phyloP scores from a whole-genome alignment of 2,329 filamentous ascomycete species.

The Blastomyces parvus region DNA sequence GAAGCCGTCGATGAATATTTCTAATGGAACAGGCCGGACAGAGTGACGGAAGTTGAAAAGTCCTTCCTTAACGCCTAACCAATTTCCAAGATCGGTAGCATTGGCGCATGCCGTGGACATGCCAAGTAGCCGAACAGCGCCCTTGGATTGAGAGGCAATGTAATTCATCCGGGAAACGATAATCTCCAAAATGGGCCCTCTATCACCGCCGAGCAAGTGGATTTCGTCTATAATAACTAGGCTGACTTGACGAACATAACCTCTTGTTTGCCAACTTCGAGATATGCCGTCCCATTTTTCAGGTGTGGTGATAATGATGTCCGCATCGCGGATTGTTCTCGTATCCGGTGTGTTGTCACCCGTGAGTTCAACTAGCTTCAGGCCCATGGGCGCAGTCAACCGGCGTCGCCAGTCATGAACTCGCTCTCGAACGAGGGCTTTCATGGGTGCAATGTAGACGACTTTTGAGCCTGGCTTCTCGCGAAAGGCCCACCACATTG shows the following conservation, averaged over 20 bases:
- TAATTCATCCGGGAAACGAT: constrained; percentile 95
- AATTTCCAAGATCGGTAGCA: constrained; percentile 85
- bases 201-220: constrained; percentile 88
- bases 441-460: constrained; percentile 99
- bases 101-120: constrained; percentile 99
- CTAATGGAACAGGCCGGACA: constrained; percentile 86
- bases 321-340: constrained; percentile 84
- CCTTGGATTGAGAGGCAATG: constrained; percentile 88
- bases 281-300: constrained; percentile 99
- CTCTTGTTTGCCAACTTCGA: constrained; percentile 95
- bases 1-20: constrained; percentile 96
- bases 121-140: constrained; percentile 79
- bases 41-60: constrained; percentile 97
- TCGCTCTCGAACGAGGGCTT: constrained; percentile 89
- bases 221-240: constrained; percentile 98
- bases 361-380: constrained; percentile 90
- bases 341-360: constrained; percentile 98
- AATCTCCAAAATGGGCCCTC: constrained; percentile 95
- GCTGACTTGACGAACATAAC: constrained; percentile 88
- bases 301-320: constrained; percentile 98
- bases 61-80: constrained; percentile 91
- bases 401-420: constrained; percentile 89
- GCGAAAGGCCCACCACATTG: constrained; percentile 99
- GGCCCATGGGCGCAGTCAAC: constrained; percentile 68
- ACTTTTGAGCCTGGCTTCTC: constrained; percentile 93